These are phyloP conservation scores for Camellia oleifera DNA, from an alignment of 179 eudicot genomes.

Conservation along the genomic window DNA sequence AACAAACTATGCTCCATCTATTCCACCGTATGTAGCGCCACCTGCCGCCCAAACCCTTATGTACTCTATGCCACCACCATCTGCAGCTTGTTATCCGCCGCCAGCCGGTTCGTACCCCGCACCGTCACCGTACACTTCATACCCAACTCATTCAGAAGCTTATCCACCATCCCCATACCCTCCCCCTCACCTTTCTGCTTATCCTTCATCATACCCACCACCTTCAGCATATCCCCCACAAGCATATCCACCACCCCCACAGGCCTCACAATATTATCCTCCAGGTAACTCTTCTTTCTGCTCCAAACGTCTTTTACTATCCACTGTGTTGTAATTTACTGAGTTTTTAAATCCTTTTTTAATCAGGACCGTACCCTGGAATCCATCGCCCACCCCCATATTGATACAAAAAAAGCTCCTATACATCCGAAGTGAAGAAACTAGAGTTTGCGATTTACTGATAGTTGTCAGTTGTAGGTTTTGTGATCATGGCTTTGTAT, in stretches of 20 bases:
- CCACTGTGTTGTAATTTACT: background rate
- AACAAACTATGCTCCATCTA: constrained; percentile 46
- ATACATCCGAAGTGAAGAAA: background rate
- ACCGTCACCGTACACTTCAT: constrained; percentile 35
- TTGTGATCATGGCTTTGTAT: background rate
- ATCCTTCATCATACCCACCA: constrained; percentile 50
- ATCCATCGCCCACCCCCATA: constrained; percentile 56
- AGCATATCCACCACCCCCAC: constrained; percentile 44
- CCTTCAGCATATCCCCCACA: constrained; percentile 52
- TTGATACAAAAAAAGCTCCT: constrained; percentile 25
- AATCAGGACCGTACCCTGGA: constrained; percentile 43
- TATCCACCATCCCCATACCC: constrained; percentile 50
- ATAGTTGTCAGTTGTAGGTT: background rate
- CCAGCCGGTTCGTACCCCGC: constrained; percentile 37
- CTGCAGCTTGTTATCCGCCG: constrained; percentile 25
- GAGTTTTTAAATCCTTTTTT: background rate
- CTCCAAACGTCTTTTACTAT: background rate
- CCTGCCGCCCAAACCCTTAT: constrained; percentile 38
- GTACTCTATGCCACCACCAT: constrained; percentile 45
- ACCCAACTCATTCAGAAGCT: constrained; percentile 42
- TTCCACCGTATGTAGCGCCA: constrained; percentile 48
- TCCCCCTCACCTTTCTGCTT: constrained; percentile 41
- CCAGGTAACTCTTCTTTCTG: constrained; percentile 21
- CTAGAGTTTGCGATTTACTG: background rate
- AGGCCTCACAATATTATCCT: constrained; percentile 21